phyloP scores from a whole-genome alignment of 305 asterid species.

The Fraxinus floribunda region DNA sequence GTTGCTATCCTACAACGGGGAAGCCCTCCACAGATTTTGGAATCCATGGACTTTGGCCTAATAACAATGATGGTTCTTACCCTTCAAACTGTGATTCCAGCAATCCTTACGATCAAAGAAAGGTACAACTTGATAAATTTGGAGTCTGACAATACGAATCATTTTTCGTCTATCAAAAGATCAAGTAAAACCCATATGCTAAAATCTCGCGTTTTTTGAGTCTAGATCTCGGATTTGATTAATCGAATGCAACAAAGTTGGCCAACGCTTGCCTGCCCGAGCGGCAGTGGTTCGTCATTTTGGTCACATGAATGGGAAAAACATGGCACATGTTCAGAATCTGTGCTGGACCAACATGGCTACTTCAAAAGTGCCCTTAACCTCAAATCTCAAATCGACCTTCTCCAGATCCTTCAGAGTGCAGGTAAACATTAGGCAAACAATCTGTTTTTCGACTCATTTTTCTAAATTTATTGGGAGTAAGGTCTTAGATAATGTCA shows the following conservation, averaged over 20 bases:
- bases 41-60: constrained; percentile 70
- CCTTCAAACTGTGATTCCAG: constrained; percentile 52
- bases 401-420: constrained; percentile 58
- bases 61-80: constrained; percentile 42
- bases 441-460: background rate
- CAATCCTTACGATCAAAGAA: constrained; percentile 37
- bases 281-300: constrained; percentile 54
- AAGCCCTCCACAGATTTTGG: constrained; percentile 59
- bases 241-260: constrained; percentile 61
- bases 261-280: constrained; percentile 78
- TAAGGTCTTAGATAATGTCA: background rate
- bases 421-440: constrained; percentile 37
- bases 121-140: constrained; percentile 25
- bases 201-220: background rate
- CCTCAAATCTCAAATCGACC: constrained; percentile 45
- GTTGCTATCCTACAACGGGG: constrained; percentile 68
- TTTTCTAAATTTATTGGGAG: background rate
- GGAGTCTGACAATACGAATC: background rate
- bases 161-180: background rate
- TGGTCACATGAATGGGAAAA: constrained; percentile 83
- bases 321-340: constrained; percentile 72
- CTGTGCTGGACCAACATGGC: constrained; percentile 58
- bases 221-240: constrained; percentile 63
- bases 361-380: constrained; percentile 57
- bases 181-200: background rate